Conservation (phyloP, 1,284 basidiomycete species). For the Naganishia sp. region DNA sequence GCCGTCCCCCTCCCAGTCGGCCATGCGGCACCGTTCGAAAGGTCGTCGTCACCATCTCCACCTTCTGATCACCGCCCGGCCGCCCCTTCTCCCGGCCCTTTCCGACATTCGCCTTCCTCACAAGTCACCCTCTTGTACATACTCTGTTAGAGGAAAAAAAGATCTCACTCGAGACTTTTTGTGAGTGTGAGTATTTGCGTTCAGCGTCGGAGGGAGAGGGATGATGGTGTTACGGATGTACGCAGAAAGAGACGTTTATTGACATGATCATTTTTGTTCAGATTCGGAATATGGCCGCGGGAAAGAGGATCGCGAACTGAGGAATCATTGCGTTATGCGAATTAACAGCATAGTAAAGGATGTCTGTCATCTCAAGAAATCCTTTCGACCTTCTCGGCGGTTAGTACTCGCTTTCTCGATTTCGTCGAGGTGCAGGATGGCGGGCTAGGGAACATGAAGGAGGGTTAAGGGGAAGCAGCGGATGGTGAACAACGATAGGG, state of each 20-base stretch:
- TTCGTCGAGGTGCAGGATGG: neutral
- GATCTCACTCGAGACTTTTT: conserved; percentile 31
- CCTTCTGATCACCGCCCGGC: neutral
- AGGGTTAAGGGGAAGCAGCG: neutral
- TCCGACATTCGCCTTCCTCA: conserved; percentile 18
- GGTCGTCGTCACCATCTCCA: conserved; percentile 7
- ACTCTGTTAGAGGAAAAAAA: conserved; percentile 25
- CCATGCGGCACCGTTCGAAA: conserved; percentile 8
- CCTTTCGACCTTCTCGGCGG: conserved; percentile 55
- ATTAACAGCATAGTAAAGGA: conserved; percentile 39
- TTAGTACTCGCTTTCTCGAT: conserved; percentile 36
- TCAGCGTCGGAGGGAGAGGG: neutral
- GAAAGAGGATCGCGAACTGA: neutral
- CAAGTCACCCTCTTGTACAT: conserved; percentile 7
- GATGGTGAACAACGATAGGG: neutral
- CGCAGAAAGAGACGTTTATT: conserved; percentile 2
- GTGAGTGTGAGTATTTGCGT: conserved; percentile 21
- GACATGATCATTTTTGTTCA: conserved; percentile 18
- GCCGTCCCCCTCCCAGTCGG: too few relatives aligned
- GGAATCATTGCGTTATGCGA: neutral
- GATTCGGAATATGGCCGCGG: neutral
- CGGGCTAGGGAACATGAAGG: neutral
- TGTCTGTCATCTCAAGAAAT: conserved; percentile 55
- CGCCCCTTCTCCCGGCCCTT: neutral
- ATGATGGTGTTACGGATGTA: neutral